Evolutionary conservation across 73 alveolate species (phyloP).

Genomic region (Paramecium primaurelia): DNA sequence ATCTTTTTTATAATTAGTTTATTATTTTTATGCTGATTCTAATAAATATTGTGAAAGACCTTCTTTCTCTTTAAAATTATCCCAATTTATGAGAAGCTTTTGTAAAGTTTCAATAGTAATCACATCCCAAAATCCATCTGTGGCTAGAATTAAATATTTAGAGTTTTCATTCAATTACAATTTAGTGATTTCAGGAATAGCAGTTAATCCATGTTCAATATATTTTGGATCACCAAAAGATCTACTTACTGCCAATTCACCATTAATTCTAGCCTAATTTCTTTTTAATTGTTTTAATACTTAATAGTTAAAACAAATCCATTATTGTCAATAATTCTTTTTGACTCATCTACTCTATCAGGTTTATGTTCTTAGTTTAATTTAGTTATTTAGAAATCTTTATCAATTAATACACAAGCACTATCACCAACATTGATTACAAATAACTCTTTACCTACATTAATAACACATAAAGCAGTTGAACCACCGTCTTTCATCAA

Average conservation of each 20-base stretch:
- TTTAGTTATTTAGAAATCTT: slow-evolving; percentile 8
- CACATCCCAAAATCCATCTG: slow-evolving; percentile 63
- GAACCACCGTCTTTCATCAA: slow-evolving; percentile 54
- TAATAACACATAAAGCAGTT: slow-evolving; percentile 46
- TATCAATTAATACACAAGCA: slow-evolving; percentile 17
- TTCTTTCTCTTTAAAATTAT: neutral
- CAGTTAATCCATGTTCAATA: slow-evolving; percentile 2
- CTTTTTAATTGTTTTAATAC: neutral
- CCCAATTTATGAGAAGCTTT: neutral
- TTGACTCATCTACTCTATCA: slow-evolving; percentile 11
- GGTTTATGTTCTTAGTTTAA: slow-evolving; percentile 51
- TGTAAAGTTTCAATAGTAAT: neutral
- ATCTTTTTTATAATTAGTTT: slow-evolving; percentile 49
- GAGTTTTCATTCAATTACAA: neutral
- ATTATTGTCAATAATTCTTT: neutral
- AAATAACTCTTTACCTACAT: neutral
- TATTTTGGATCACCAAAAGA: slow-evolving; percentile 55
- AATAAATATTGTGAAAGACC: slow-evolving; percentile 26
- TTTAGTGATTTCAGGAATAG: slow-evolving; percentile 50
- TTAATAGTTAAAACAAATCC: neutral
- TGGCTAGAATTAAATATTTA: slow-evolving; percentile 38
- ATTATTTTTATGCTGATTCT: neutral
- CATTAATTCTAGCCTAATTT: slow-evolving; percentile 50
- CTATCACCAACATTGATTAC: slow-evolving; percentile 50
- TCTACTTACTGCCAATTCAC: slow-evolving; percentile 54